A percentile compares a stretch with the other conserved stretches of the same genome.
These are phyloP conservation scores for Ogataea methylovora DNA, from an alignment of 805 yeast genomes.

Conservation along the genomic window DNA sequence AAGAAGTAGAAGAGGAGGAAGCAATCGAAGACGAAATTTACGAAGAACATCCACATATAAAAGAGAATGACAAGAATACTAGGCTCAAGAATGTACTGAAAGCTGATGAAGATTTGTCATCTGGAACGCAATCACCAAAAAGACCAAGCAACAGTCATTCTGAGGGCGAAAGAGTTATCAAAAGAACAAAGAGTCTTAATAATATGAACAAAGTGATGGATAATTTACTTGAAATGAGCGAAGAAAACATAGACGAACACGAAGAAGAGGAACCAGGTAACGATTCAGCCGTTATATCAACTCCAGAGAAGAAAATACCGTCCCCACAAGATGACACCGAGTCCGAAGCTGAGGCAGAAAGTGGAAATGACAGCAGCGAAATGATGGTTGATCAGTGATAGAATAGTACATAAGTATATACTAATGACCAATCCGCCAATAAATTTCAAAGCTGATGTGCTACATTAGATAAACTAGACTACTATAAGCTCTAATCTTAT, in stretches of 20 bases:
- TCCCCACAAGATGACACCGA: too few species aligned
- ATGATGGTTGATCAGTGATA: too few species aligned
- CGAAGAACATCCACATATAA: background rate
- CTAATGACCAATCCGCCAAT: too few species aligned
- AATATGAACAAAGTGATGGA: background rate
- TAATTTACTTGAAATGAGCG: too few species aligned
- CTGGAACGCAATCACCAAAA: slow-evolving; percentile 9
- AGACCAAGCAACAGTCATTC: slow-evolving; percentile 2
- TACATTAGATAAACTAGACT: background rate
- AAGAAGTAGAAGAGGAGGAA: background rate
- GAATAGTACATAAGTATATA: too few species aligned
- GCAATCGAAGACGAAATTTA: background rate
- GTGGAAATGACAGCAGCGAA: too few species aligned
- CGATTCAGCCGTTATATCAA: background rate
- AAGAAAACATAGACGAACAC: background rate
- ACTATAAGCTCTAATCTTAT: background rate
- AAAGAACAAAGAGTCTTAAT: slow-evolving; percentile 10
- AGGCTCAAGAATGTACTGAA: slow-evolving; percentile 1
- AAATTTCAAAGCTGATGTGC: background rate
- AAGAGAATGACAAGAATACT: background rate
- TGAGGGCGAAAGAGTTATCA: slow-evolving; percentile 9
- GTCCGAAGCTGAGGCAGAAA: slow-evolving; percentile 1
- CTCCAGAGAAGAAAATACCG: background rate
- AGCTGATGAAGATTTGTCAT: background rate
- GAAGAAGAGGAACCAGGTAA: background rate